These are phyloP conservation scores for Piromyces sp. DNA, from an alignment of 192 early-diverging fungal genomes.

Conservation along the genomic window DNA sequence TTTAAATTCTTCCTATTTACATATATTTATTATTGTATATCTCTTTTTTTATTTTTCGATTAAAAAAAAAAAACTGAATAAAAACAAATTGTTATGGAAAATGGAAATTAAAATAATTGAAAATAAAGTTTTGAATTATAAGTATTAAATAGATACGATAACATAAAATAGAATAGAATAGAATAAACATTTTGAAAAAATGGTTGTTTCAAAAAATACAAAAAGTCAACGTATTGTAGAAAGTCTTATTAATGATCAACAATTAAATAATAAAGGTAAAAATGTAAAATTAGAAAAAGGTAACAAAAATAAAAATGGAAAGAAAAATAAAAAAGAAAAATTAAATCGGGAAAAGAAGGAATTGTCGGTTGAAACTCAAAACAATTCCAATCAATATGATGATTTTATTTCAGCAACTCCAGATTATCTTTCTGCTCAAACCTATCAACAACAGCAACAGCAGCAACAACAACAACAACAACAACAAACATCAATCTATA, in stretches of 20 bases:
- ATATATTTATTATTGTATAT: no score
- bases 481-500: neutral
- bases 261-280: neutral
- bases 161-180: no score
- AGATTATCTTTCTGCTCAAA: neutral
- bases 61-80: no score
- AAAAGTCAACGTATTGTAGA: neutral
- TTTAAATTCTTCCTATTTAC: no score
- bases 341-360: neutral
- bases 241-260: neutral
- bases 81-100: no score
- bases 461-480: neutral
- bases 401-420: neutral
- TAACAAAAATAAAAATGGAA: neutral
- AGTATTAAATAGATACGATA: no score
- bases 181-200: no score
- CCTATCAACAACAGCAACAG: neutral
- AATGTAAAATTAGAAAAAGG: neutral
- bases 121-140: no score
- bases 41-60: no score
- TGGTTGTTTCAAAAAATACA: neutral
- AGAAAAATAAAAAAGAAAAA: neutral
- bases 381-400: neutral
- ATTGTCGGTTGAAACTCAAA: neutral
- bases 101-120: no score